Conservation (phyloP, 116 monocot genomes). For the Iris pallida region DNA sequence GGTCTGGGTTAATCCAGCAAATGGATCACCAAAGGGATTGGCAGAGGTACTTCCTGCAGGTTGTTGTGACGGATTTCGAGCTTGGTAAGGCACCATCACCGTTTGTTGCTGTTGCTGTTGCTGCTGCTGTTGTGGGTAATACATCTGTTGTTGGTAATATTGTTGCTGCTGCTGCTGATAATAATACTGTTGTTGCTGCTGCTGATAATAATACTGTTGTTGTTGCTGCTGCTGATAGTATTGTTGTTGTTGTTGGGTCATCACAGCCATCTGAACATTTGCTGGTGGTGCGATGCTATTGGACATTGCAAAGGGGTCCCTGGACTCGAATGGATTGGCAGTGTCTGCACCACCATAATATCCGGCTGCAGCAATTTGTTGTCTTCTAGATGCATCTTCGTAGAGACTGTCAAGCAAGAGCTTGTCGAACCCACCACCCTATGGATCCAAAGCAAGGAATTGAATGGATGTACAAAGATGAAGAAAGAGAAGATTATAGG, state of each 20-base stretch:
- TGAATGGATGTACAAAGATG: not conserved
- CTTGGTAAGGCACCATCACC: slow-evolving; percentile 37
- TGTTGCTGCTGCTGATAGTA: slow-evolving; percentile 24
- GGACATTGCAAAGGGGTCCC: slow-evolving; percentile 73
- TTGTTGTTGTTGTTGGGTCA: slow-evolving; percentile 65
- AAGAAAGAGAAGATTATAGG: not conserved
- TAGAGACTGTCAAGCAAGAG: slow-evolving; percentile 88
- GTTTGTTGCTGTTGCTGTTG: slow-evolving; percentile 6
- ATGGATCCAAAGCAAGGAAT: slow-evolving; percentile 8
- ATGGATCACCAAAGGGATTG: slow-evolving; percentile 72
- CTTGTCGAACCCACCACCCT: slow-evolving; percentile 92
- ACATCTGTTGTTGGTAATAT: slow-evolving; percentile 3
- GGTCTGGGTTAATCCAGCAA: slow-evolving; percentile 16
- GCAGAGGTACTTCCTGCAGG: slow-evolving; percentile 1
- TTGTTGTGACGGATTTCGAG: slow-evolving; percentile 26
- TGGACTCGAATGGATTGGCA: slow-evolving; percentile 46
- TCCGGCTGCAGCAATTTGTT: slow-evolving; percentile 28
- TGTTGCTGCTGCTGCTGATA: slow-evolving; percentile 12
- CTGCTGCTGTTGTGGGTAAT: too few relatives aligned
- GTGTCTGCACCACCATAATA: slow-evolving; percentile 18
- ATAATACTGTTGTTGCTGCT: slow-evolving; percentile 20
- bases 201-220: slow-evolving; percentile 25
- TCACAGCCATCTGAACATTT: slow-evolving; percentile 64
- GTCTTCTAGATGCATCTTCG: slow-evolving; percentile 61
- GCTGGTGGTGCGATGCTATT: slow-evolving; percentile 52